Base-by-base conservation (phyloP, 805 yeast genomes). In the Nematodospora valgi region DNA sequence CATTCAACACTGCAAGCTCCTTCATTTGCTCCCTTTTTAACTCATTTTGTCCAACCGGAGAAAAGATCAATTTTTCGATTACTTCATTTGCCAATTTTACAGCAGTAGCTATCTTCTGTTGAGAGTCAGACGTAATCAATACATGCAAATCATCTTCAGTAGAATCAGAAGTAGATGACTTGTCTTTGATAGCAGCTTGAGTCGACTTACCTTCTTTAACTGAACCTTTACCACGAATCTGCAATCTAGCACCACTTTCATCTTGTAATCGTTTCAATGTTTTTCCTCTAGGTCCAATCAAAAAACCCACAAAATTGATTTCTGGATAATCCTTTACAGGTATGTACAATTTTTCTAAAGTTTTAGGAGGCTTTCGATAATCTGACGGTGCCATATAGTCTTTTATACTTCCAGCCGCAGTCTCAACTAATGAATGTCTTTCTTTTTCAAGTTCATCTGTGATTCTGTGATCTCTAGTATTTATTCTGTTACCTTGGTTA, bases 281-380 rank as follows among this genome's bases (percentile, higher is more conserved):
- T 48, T 84, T 82, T 16, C 98, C 99, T 67, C 99, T 80, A 21
- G 99, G 98, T 0, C 99, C 99, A 32, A 93, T 59, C 14, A 93
- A 62, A 34, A 84, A 68, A 0, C 99, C 99, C 35, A 93, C 85
- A 54, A 91, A 91, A 60, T 93, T 93, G 47, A 93, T 82, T 33
- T 83, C 91, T 0, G 98, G 97, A 61, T 87, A 82, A 40, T 86
- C 91, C 25, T 79, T 74, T 3, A 78, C 85, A 1, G 98, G 98
- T 10, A 93, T 74, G 54, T 76, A 89, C 33, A 86, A 71, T 61
- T 89, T 93, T 48, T 89, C 96, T 30, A 73, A 70, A 5, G 87
- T 79, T 47, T 76, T 80, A 2, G 62, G 55, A 6, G 83, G 80
- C 23, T 85, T 85, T 39, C 80, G 68, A 58, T 86, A 91, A 53